Evolutionary conservation across 371 early-diverging fungal species (phyloP).

Genomic region (Mucor irregularis): DNA sequence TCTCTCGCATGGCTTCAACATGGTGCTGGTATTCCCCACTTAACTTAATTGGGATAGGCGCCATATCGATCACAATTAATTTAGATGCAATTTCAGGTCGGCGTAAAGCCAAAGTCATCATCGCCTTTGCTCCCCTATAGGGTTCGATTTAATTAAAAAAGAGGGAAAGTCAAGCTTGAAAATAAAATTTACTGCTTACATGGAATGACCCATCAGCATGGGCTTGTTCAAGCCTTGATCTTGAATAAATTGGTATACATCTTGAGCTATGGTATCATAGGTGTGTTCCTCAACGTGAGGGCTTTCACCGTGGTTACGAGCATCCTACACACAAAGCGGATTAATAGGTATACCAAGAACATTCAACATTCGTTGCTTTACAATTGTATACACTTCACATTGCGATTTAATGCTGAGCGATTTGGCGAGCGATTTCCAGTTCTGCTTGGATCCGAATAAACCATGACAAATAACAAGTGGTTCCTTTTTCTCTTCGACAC

Average conservation of each 20-base stretch:
- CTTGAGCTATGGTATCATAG: constrained; percentile 79
- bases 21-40: constrained; percentile 60
- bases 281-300: constrained; percentile 68
- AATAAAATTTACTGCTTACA: constrained; percentile 35
- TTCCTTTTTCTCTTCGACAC: neutral
- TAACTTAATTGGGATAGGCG: constrained; percentile 62
- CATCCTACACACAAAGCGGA: constrained; percentile 55
- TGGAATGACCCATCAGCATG: constrained; percentile 87
- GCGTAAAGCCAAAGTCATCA: constrained; percentile 78
- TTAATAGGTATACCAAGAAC: neutral
- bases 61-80: constrained; percentile 85
- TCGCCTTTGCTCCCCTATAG: constrained; percentile 78
- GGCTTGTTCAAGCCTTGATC: constrained; percentile 54
- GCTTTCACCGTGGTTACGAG: constrained; percentile 95
- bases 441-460: constrained; percentile 93
- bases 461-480: constrained; percentile 83
- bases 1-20: constrained; percentile 64
- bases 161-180: neutral
- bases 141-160: neutral
- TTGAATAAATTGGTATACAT: constrained; percentile 69
- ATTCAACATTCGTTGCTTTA: constrained; percentile 11
- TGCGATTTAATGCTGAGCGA: constrained; percentile 61
- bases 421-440: constrained; percentile 87
- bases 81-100: constrained; percentile 56
- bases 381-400: constrained; percentile 65